phyloP scores from a whole-genome alignment of 352 stramenopile genomes.

The Proteromonas lacertae region DNA sequence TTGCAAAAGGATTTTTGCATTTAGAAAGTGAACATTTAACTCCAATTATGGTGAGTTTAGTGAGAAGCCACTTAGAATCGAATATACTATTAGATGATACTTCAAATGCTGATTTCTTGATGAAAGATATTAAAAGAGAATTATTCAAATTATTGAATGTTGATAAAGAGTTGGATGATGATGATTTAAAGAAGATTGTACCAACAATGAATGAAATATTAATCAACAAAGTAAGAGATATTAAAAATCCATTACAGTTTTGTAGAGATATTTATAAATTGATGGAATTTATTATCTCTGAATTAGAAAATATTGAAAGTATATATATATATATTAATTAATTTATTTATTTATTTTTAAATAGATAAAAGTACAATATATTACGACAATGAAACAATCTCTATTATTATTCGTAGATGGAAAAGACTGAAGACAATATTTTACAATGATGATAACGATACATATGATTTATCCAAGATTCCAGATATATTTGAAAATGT shows the following conservation, averaged over 20 bases:
- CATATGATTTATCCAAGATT: conserved; percentile 27
- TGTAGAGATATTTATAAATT: conserved; percentile 26
- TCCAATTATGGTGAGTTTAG: conserved; percentile 86
- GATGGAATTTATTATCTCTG: conserved; percentile 7
- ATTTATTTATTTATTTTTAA: not conserved
- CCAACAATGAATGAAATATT: conserved; percentile 8
- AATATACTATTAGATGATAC: conserved; percentile 76
- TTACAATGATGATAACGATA: conserved; percentile 41
- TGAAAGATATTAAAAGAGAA: conserved; percentile 51
- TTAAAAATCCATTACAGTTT: conserved; percentile 35
- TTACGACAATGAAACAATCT: conserved; percentile 6
- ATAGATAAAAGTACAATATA: too few species aligned
- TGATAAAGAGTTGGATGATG: conserved; percentile 20
- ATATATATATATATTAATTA: not conserved
- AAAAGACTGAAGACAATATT: conserved; percentile 68
- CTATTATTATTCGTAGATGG: conserved; percentile 22
- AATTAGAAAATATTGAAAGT: not conserved
- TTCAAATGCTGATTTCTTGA: conserved; percentile 74
- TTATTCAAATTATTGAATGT: conserved; percentile 16
- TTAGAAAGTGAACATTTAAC: conserved; percentile 81
- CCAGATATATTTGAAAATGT: conserved; percentile 89
- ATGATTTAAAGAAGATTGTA: conserved; percentile 13
- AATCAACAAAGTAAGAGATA: conserved; percentile 22
- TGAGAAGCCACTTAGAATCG: conserved; percentile 7
- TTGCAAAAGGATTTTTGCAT: conserved; percentile 91